phyloP scores from a whole-genome alignment of 75 land plant species.

The Adiantum capillusveneris region DNA sequence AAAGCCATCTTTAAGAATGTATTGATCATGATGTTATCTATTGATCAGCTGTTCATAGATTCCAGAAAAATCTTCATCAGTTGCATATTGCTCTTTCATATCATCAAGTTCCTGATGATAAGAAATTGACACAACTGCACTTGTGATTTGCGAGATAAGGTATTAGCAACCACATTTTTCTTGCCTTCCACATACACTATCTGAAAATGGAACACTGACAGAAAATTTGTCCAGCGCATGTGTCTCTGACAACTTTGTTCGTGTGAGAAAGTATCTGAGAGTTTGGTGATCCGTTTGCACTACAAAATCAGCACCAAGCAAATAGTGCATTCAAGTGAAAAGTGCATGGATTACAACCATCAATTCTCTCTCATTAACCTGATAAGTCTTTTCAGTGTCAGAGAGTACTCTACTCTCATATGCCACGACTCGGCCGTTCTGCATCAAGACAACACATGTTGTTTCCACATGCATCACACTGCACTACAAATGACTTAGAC shows the following conservation, averaged over 20 bases:
- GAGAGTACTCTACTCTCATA: too few relatives aligned
- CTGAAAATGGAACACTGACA: background rate
- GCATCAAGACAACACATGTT: background rate
- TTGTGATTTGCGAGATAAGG: background rate
- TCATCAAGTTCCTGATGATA: background rate
- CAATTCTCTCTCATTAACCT: too few relatives aligned
- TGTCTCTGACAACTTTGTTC: background rate
- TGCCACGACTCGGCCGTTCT: background rate
- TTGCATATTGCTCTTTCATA: background rate
- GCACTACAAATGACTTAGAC: background rate
- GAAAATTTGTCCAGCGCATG: background rate
- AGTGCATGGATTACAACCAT: background rate
- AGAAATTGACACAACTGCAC: background rate
- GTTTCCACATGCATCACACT: background rate
- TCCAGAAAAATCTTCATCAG: background rate
- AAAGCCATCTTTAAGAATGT: background rate
- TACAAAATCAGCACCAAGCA: background rate
- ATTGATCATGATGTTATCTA: background rate
- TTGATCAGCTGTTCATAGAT: background rate
- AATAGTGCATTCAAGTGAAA: background rate
- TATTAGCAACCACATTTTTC: background rate
- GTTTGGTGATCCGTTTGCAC: background rate
- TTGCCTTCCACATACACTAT: background rate
- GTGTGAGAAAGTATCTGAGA: background rate
- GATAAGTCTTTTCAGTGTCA: too few relatives aligned